A percentile compares a stretch with the other conserved stretches of the same genome.
These are phyloP conservation scores for Beauveria varroae DNA, from an alignment of 2,329 filamentous ascomycete species.

Conservation along the genomic window DNA sequence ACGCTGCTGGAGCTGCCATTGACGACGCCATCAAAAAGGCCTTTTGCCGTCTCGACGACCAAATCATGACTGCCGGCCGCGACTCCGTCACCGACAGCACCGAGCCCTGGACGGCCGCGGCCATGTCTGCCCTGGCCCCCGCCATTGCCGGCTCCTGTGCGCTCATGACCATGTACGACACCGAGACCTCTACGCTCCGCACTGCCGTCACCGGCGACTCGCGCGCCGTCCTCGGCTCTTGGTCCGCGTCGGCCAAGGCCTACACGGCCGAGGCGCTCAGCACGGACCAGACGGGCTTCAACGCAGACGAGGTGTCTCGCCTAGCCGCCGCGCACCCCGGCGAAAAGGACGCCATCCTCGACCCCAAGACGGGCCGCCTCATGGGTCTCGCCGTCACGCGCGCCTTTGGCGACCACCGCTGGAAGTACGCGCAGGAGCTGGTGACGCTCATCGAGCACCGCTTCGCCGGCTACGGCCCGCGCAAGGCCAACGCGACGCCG, in stretches of 20 bases:
- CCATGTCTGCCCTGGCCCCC: constrained; percentile 26
- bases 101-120: constrained; percentile 22
- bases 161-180: constrained; percentile 55
- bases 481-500: constrained; percentile 42
- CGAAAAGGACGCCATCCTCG: constrained; percentile 47
- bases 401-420: constrained; percentile 61
- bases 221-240: constrained; percentile 52
- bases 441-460: constrained; percentile 27
- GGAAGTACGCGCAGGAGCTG: constrained; percentile 55
- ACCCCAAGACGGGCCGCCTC: constrained; percentile 45
- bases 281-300: constrained; percentile 59
- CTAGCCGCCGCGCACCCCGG: constrained; percentile 53
- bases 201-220: constrained; percentile 63
- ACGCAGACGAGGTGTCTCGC: constrained; percentile 47
- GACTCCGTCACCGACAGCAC: constrained; percentile 21
- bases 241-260: constrained; percentile 30
- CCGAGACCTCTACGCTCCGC: constrained; percentile 41
- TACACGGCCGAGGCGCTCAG: constrained; percentile 51
- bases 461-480: constrained; percentile 39
- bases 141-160: constrained; percentile 52
- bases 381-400: constrained; percentile 55
- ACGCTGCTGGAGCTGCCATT: constrained; percentile 37
- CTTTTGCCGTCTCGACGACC: constrained; percentile 50
- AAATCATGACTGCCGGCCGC: constrained; percentile 37
- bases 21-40: constrained; percentile 48